Percentiles rank a stretch among this genome's conserved stretches.
Conservation (phyloP, 129 eudicot species). For the Artemisia annua region DNA sequence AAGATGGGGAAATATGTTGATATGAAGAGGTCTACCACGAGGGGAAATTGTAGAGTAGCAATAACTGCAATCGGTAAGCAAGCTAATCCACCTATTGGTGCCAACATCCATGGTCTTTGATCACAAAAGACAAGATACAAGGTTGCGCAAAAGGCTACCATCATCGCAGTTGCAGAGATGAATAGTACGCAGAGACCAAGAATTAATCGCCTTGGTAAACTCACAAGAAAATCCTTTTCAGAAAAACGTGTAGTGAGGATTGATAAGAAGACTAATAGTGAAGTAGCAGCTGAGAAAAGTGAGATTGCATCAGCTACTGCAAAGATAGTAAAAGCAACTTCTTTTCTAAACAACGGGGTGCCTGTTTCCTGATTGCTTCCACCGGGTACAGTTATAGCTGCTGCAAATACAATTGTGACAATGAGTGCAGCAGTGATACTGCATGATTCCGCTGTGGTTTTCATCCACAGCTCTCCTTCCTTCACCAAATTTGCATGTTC, state of each 20-base stretch:
- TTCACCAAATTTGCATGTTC: slow-evolving; percentile 24
- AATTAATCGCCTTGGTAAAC: slow-evolving; percentile 11
- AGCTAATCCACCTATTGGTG: slow-evolving; percentile 1
- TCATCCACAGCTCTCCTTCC: slow-evolving; percentile 40
- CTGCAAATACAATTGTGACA: slow-evolving; percentile 36
- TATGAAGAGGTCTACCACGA: neutral
- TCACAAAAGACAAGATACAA: slow-evolving; percentile 18
- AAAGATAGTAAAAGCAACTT: slow-evolving; percentile 22
- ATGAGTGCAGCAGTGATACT: slow-evolving; percentile 37
- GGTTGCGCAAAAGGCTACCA: slow-evolving; percentile 8
- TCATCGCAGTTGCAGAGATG: slow-evolving; percentile 13
- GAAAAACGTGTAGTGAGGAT: slow-evolving; percentile 27
- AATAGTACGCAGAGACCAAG: slow-evolving; percentile 7
- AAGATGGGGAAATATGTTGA: slow-evolving; percentile 16
- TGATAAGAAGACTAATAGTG: slow-evolving; percentile 28
- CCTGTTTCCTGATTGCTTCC: slow-evolving; percentile 23
- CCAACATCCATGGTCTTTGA: slow-evolving; percentile 19
- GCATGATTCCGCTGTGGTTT: slow-evolving; percentile 32
- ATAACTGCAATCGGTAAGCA: slow-evolving; percentile 10
- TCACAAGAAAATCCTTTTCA: slow-evolving; percentile 13
- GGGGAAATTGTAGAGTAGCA: neutral
- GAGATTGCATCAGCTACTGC: slow-evolving; percentile 31
- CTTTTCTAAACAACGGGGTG: slow-evolving; percentile 11
- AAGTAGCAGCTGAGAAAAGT: slow-evolving; percentile 21
- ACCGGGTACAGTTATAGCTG: slow-evolving; percentile 35